Percentiles rank a stretch among this genome's conserved stretches.
These are phyloP conservation scores for Peronospora belbahrii DNA, from an alignment of 352 stramenopile species.

Conservation along the genomic window DNA sequence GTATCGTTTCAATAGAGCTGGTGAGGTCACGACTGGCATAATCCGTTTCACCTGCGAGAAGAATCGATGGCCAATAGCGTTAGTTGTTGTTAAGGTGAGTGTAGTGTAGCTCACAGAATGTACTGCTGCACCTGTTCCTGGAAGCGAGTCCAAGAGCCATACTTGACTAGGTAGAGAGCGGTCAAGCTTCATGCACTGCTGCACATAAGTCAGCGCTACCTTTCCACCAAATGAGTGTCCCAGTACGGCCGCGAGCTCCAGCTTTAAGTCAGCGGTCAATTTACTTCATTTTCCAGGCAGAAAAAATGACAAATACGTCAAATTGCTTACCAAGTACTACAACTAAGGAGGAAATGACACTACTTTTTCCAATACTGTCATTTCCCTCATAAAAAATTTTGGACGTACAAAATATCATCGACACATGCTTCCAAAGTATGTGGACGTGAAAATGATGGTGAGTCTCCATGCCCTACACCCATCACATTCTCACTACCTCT, in stretches of 20 bases:
- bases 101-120: background rate
- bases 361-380: too few species aligned
- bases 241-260: conserved; percentile 51
- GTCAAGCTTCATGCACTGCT: conserved; percentile 37
- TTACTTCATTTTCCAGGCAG: conserved; percentile 23
- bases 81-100: background rate
- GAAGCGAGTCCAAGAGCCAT: conserved; percentile 68
- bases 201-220: conserved; percentile 62
- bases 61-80: background rate
- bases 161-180: conserved; percentile 41
- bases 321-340: too few species aligned
- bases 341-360: too few species aligned
- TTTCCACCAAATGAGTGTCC: conserved; percentile 80
- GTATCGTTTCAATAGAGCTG: conserved; percentile 64
- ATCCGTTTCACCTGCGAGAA: conserved; percentile 36
- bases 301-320: background rate
- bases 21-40: conserved; percentile 55
- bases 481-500: background rate
- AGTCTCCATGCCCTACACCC: conserved; percentile 56
- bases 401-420: conserved; percentile 56
- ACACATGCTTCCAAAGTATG: conserved; percentile 61
- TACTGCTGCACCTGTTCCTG: conserved; percentile 41
- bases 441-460: conserved; percentile 49
- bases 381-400: too few species aligned
- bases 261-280: conserved; percentile 39